Evolutionary conservation across 768 basidiomycete species (phyloP), one percentile per base, ranked within the genome.

Genomic region (Boletus subcaerulescens): DNA sequence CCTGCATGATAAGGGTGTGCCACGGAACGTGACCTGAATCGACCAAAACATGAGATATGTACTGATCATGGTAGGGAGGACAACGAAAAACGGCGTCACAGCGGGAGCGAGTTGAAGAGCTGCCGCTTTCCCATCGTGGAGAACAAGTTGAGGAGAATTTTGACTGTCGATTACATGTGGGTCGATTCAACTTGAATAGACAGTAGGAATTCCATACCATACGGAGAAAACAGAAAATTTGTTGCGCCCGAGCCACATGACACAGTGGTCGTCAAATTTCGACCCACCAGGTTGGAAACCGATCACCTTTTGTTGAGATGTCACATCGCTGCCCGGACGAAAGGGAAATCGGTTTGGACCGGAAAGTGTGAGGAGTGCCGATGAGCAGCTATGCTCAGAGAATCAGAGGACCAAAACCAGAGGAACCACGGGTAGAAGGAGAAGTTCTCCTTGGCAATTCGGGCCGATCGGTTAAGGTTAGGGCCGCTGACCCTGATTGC

Each of bases 141-240:
- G 56, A 53, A 53, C 45, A 60, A 60, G 59, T 55, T 20, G 13
- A 29, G 22, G 10, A 45, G 9, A 5, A 45, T 2, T 46, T 60
- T 43, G 8, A 41, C 29, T 11, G 18, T 39, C n/a, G 24, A 43
- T 17, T 45, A 41, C 26, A 26, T n/a, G n/a, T n/a, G 17, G 13
- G 32, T 31, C 55, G 48, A 18, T 55, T 8, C 12, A 33, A 14
- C 12, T 33, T 1, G 33, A 6, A 33, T 24, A 31, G 50, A 61
- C 18, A 36, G 32, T 32, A 18, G 26, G 42, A 24, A 11, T 38
- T 1, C 8, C 9, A 41, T 33, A 45, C 59, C 55, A 52, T 24
- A 49, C 26, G 26, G 54, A 57, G 48, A 48, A 45, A 6, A 13
- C 24, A 20, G 22, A 38, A 38, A 48, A 22, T 14, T 26, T 14